These are phyloP conservation scores for Hymenoscyphus linearis DNA, from an alignment of 2,329 filamentous ascomycete genomes.

Conservation along the genomic window DNA sequence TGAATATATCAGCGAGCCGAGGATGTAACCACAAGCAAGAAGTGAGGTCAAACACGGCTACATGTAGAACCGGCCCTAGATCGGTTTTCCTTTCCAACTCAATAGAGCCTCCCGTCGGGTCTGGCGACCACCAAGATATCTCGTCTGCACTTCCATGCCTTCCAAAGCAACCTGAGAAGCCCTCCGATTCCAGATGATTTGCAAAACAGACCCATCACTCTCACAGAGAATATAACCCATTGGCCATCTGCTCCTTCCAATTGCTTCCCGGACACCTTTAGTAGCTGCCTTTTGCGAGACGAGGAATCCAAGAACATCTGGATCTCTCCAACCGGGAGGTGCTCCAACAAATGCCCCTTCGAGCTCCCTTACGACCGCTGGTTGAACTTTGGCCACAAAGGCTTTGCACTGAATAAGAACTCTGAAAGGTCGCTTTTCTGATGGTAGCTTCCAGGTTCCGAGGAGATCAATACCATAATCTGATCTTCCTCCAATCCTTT, in stretches of 20 bases:
- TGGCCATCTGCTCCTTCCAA: constrained; percentile 62
- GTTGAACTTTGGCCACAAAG: constrained; percentile 44
- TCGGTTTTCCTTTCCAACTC: constrained; percentile 43
- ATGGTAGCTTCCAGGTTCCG: constrained; percentile 61
- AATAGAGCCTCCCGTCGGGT: constrained; percentile 42
- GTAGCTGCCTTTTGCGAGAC: constrained; percentile 67
- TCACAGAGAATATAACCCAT: constrained; percentile 66
- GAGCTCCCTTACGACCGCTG: constrained; percentile 64
- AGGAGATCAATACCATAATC: constrained; percentile 72
- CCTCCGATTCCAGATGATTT: constrained; percentile 68
- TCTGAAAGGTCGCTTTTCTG: constrained; percentile 36
- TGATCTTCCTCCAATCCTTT: constrained; percentile 58
- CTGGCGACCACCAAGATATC: constrained; percentile 33
- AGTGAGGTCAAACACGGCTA: neutral
- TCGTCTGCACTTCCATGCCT: constrained; percentile 49
- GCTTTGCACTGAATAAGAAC: constrained; percentile 67
- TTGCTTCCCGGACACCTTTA: constrained; percentile 68
- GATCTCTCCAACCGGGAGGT: constrained; percentile 65
- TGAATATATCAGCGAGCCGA: neutral
- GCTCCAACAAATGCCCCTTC: constrained; percentile 73
- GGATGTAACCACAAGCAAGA: constrained; percentile 6
- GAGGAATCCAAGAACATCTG: constrained; percentile 63
- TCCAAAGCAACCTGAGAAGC: constrained; percentile 59
- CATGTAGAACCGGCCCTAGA: constrained; percentile 5
- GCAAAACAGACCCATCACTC: constrained; percentile 50